A percentile compares a stretch with the other conserved stretches of the same genome.
Conservation (phyloP, 768 basidiomycete species). For the Pleurotus platypus region DNA sequence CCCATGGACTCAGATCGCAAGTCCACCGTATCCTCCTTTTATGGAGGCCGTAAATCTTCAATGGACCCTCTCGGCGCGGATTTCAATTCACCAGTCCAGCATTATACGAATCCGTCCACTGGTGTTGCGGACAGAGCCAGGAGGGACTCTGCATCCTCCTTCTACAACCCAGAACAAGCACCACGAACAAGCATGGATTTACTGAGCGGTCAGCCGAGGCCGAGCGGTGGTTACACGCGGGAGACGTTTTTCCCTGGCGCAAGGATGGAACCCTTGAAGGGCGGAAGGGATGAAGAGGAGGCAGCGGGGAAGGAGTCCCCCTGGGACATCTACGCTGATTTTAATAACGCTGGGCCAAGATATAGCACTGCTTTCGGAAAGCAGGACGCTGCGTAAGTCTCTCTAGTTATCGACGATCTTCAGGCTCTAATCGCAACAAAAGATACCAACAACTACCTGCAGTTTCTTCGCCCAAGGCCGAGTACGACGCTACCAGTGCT, state of each 20-base stretch:
- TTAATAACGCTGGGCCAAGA: constrained; percentile 80
- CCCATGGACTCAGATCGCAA: constrained; percentile 76
- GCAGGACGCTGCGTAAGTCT: constrained; percentile 43
- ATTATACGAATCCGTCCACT: constrained; percentile 12
- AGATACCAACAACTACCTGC: constrained; percentile 47
- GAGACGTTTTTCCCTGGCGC: constrained; percentile 66
- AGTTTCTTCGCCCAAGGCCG: constrained; percentile 32
- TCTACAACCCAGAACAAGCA: constrained; percentile 48
- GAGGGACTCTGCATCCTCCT: constrained; percentile 69
- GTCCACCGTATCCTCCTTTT: constrained; percentile 79
- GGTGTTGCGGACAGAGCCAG: constrained; percentile 26
- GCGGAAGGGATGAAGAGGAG: constrained; percentile 67
- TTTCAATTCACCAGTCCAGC: constrained; percentile 32
- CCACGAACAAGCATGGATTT: constrained; percentile 48
- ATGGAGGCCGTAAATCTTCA: constrained; percentile 60
- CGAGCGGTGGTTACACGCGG: constrained; percentile 71
- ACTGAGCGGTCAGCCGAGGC: constrained; percentile 31
- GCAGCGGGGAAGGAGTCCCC: constrained; percentile 34
- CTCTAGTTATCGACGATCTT: constrained; percentile 8
- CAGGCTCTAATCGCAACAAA: constrained; percentile 11
- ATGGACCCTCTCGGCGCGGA: constrained; percentile 58
- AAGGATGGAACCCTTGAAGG: constrained; percentile 74
- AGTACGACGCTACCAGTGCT: constrained; percentile 26
- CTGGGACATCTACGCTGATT: constrained; percentile 87
- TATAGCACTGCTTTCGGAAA: constrained; percentile 65